Evolutionary conservation across 2,329 filamentous ascomycete species (phyloP), one percentile per base, ranked within the genome.

Genomic region (Fusarium brachygibbosum): DNA sequence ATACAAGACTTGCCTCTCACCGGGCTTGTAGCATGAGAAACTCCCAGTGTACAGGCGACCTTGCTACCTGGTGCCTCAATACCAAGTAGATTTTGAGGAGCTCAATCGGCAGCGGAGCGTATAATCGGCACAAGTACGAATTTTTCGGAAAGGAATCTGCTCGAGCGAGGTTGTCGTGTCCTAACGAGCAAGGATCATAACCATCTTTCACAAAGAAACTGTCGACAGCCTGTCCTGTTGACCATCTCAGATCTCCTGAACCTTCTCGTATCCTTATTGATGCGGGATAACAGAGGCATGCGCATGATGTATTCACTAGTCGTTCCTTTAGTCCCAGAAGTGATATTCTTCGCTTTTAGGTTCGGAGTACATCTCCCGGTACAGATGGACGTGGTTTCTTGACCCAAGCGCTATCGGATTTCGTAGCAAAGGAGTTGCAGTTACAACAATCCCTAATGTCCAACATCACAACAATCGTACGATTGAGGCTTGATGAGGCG

Each of bases 391-490:
- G 34, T 51, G 34, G 13, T 40, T 34, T 41, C 37, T 16, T 23
- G n/a, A 23, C 14, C 17, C 32, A 32, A 58, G 35, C 23, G 14
- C 28, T 31, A 48, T 34, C 34, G 38, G 38, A 32, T 19, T 25
- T 29, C 32, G 19, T 19, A 51, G 45, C 13, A 29, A 41, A 35
- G 25, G 14, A 38, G 29, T 37, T 41, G 14, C 46, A 32, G 42
- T 48, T 46, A 46, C 38, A 54, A 6, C 34, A 28, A 25, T 40
- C 42, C 41, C 44, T 37, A 38, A 54, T 29, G 42, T 28, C 34
- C 14, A 45, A 35, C 34, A 38, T 42, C 28, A 63, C 37, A 58
- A 57, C 19, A 46, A 67, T 70, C 69, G 69, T 71, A 72, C 58
- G 69, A 70, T 71, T 40, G 38, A 40, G 45, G 48, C 54, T 64